Evolutionary conservation across 495 filamentous ascomycete species (phyloP), one percentile per base, ranked within the genome.

Genomic region (Talaromyces trachyspermus): DNA sequence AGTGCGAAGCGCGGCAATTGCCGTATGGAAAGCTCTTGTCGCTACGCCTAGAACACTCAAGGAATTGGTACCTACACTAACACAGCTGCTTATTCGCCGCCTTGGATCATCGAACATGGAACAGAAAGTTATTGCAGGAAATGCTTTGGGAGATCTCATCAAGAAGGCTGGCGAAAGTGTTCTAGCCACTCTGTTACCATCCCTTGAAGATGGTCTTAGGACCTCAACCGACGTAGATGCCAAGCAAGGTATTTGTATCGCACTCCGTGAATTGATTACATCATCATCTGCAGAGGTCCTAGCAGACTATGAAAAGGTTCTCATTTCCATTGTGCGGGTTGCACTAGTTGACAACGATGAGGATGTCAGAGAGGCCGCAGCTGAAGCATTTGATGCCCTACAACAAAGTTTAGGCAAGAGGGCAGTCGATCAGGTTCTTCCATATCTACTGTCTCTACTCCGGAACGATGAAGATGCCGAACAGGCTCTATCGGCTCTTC

Each of bases 41-140:
- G 86, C 92, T 51, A 90, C 88, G 33, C 92, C 92, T 15, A 82
- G 82, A 48, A 95, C 86, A 17, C 80, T 98, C 53, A 95, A 95
- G 64, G 92, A 98, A 56, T 80, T 98, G 54, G 83, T 95, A 27
- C 91, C 92, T 22, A 95, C 89, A 5, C 79, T 98, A 32, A 94
- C 88, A 5, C 89, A 95, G 63, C 78, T 97, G 53, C 83, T 98
- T 52, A 97, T 97, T 63, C 83, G 89, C 45, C 86, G 92, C 27
- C 81, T 98, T 29, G 92, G 88, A 45, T 96, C 88, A 53, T 85
- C 89, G 3, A 97, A 95, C 58, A 87, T 95, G 84, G 92, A 98
- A 63, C 92, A 97, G 63, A 96, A 95, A 68, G 84, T 94, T 49
- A 98, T 98, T 69, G 94, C 92, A 40, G 89, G 91, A 56, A 97